These are phyloP conservation scores for Aspergillus nomiae DNA, from an alignment of 2,329 filamentous ascomycete genomes.

Conservation along the genomic window DNA sequence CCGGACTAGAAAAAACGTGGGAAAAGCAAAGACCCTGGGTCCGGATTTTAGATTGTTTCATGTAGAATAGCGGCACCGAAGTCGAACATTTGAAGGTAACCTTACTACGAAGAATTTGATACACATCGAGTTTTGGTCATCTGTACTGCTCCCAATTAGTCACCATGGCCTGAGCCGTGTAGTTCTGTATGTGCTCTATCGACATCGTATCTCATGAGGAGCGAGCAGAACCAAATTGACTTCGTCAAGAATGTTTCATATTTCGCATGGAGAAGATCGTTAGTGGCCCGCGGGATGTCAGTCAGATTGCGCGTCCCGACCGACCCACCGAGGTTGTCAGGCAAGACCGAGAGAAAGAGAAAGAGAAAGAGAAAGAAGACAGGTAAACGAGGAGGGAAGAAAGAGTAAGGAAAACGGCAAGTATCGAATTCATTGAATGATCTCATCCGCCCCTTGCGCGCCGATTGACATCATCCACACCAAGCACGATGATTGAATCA, in stretches of 20 bases:
- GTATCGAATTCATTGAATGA: background rate
- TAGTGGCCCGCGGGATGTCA: slow-evolving; percentile 1
- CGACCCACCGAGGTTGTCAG: slow-evolving; percentile 2
- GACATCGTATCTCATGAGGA: background rate
- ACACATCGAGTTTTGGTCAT: background rate
- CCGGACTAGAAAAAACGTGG: background rate
- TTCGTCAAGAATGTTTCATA: background rate
- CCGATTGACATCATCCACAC: slow-evolving; percentile 1
- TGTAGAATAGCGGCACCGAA: background rate
- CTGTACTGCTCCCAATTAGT: background rate
- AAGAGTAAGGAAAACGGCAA: background rate
- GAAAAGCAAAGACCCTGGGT: background rate
- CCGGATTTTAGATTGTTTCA: slow-evolving; percentile 3
- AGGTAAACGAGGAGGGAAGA: background rate
- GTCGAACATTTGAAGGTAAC: background rate
- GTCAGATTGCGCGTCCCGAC: slow-evolving; percentile 3
- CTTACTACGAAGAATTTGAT: background rate
- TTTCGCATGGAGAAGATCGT: background rate
- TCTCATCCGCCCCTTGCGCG: background rate
- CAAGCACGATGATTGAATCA: background rate
- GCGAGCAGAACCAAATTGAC: background rate
- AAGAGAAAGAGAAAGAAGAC: background rate
- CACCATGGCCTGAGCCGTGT: background rate
- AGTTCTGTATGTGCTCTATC: background rate
- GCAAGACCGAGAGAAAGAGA: background rate